Percentiles rank a stretch among this genome's conserved stretches.
These are phyloP conservation scores for Musa balbisiana DNA, from an alignment of 202 grass and related monocot species.

Conservation along the genomic window DNA sequence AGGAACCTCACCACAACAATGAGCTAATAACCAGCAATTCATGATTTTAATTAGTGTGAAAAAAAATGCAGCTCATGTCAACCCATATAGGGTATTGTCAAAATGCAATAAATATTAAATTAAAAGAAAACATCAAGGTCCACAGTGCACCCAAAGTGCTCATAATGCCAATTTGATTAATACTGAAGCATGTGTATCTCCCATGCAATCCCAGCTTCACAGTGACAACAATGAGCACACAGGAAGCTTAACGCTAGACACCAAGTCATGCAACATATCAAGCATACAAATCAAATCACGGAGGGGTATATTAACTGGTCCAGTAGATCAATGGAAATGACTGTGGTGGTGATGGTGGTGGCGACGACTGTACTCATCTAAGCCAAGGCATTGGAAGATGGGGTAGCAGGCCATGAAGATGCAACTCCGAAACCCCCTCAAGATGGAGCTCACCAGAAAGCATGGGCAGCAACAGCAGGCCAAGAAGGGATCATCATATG, in stretches of 20 bases:
- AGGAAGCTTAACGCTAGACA: neutral
- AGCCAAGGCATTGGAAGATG: constrained; percentile 8
- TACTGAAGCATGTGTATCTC: neutral
- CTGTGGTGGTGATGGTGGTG: neutral
- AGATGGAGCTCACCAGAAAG: neutral
- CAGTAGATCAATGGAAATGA: neutral
- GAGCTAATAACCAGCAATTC: neutral
- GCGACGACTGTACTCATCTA: neutral
- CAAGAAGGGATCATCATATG: constrained; percentile 11
- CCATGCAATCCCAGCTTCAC: neutral
- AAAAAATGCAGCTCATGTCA: neutral
- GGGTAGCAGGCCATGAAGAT: constrained; percentile 7
- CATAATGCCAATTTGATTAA: neutral
- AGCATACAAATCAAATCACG: neutral
- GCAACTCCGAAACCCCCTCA: neutral
- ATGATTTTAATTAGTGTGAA: neutral
- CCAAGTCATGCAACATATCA: neutral
- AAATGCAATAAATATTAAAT: neutral
- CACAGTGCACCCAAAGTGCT: neutral
- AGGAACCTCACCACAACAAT: neutral
- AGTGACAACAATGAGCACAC: neutral
- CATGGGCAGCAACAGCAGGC: constrained; percentile 13
- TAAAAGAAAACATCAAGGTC: neutral
- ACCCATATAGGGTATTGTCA: neutral
- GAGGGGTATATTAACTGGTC: neutral